Base-by-base conservation (phyloP, 106 monocot species). In the Hemerocallis citrina region DNA sequence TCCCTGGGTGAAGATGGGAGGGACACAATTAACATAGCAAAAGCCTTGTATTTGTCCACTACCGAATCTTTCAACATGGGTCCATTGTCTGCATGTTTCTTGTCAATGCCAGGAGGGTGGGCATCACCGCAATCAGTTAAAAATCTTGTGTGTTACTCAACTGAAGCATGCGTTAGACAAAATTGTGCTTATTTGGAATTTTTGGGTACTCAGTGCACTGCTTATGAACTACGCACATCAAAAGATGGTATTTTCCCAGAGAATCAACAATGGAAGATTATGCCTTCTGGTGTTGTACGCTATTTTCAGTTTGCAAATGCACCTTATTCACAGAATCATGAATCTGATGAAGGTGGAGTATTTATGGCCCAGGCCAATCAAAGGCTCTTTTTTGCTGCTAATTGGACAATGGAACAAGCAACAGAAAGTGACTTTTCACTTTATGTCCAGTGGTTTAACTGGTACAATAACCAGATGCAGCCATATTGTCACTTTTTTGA, bases 371-470 rank as follows among this genome's bases (percentile, higher is more conserved):
- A 70, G 34, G 65, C 52, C 16, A 71, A 82, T 49, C 72, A 81
- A 57, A 82, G 75, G 82, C 74, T 98, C 55, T 87, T 75, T 35
- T 67, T 92, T 77, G 84, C 87, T 65, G 81, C 85, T 23, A 92
- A 80, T 44, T 98, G 98, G 98, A 65, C 79, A 15, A 35, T 85
- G 58, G 98, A 92, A 61, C 98, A 98, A 30, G 81, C 79, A 14
- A 92, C 77, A 9, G 69, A 72, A 77, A 69, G 40, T 68, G 85
- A 98, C 80, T 38, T 85, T 59, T 35, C 55, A 25, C 59, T 87
- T 32, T 88, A 85, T 69, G 34, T 65, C 6, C 65, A 42, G 41
- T 85, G 66, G 69, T 88, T 98, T 29, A 70, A 75, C 37, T 75
- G 74, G 85, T 92, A 54, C 34, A 52, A 47, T 62, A 58, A 21